A percentile compares a stretch with the other conserved stretches of the same genome.
These are phyloP conservation scores for Saccharomycopsis sp. DNA, from an alignment of 805 yeast species.

Conservation along the genomic window DNA sequence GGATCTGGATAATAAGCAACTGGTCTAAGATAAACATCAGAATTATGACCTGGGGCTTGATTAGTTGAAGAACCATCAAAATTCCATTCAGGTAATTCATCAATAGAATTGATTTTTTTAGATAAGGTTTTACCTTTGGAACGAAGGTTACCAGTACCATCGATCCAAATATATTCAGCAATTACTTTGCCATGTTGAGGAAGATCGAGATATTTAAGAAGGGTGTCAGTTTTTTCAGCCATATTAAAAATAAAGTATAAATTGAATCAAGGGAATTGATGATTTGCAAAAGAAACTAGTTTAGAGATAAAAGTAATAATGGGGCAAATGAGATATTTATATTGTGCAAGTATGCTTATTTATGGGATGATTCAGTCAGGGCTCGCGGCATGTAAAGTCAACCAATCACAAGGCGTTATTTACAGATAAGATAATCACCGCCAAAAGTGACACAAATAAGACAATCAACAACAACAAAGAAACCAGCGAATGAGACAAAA, in stretches of 20 bases:
- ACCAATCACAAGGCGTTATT: no score
- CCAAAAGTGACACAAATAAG: no score
- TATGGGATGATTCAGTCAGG: no score
- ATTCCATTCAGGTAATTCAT: conserved; percentile 97
- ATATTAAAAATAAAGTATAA: neutral
- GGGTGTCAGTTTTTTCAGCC: conserved; percentile 53
- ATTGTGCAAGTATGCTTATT: neutral
- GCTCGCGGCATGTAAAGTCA: no score
- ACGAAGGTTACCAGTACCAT: conserved; percentile 82
- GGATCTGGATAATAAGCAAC: conserved; percentile 93
- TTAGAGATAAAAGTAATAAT: neutral
- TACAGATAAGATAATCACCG: no score
- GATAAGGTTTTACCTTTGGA: conserved; percentile 86
- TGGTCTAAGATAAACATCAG: conserved; percentile 94
- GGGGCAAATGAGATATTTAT: neutral
- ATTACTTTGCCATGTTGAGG: conserved; percentile 79
- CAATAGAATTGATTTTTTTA: conserved; percentile 57
- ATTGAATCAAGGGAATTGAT: neutral
- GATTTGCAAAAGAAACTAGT: neutral
- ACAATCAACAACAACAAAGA: no score
- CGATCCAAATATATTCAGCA: conserved; percentile 98
- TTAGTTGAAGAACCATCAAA: conserved; percentile 98
- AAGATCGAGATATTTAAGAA: conserved; percentile 73
- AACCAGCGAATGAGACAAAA: no score
- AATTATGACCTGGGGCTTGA: conserved; percentile 97